phyloP scores from a whole-genome alignment of 768 basidiomycete genomes.

The Pulveroboletus sp. region DNA sequence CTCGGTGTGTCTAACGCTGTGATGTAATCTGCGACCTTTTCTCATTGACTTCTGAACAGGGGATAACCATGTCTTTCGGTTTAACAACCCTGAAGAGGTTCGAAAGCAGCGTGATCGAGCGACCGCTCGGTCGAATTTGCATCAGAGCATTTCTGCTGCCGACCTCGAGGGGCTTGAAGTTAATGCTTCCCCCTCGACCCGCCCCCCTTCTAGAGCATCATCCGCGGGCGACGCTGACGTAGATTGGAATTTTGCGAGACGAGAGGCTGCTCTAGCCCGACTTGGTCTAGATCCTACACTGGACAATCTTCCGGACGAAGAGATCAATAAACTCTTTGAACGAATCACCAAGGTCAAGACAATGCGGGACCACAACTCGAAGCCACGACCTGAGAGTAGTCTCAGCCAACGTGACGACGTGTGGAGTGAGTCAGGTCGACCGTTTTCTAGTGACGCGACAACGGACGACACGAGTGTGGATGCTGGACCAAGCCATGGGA shows the following conservation, averaged over 20 bases:
- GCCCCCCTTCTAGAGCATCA: conserved; percentile 76
- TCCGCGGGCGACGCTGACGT: conserved; percentile 66
- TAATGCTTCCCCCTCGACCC: conserved; percentile 43
- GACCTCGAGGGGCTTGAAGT: conserved; percentile 55
- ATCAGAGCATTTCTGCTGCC: conserved; percentile 57
- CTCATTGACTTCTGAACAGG: conserved; percentile 41
- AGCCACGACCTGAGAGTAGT: conserved; percentile 86
- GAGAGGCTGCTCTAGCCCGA: conserved; percentile 86
- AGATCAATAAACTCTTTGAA: conserved; percentile 89
- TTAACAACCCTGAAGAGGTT: conserved; percentile 93
- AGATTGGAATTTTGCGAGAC: conserved; percentile 96
- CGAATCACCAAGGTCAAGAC: conserved; percentile 91
- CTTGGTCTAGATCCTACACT: conserved; percentile 85
- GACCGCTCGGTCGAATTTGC: conserved; percentile 64
- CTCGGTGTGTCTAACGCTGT: conserved; percentile 52
- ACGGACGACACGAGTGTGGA: conserved; percentile 90
- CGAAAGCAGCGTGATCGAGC: conserved; percentile 86
- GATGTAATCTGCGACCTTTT: not conserved
- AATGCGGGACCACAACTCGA: conserved; percentile 74
- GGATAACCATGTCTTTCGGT: conserved; percentile 96
- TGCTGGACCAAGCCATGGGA: conserved; percentile 50
- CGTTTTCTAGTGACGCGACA: conserved; percentile 66
- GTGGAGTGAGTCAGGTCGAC: conserved; percentile 87
- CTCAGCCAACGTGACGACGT: conserved; percentile 81
- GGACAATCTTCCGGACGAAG: conserved; percentile 91